A percentile compares a stretch with the other conserved stretches of the same genome.
phyloP scores from a whole-genome alignment of 1,284 basidiomycete species.

The Rhodotorula sp. region DNA sequence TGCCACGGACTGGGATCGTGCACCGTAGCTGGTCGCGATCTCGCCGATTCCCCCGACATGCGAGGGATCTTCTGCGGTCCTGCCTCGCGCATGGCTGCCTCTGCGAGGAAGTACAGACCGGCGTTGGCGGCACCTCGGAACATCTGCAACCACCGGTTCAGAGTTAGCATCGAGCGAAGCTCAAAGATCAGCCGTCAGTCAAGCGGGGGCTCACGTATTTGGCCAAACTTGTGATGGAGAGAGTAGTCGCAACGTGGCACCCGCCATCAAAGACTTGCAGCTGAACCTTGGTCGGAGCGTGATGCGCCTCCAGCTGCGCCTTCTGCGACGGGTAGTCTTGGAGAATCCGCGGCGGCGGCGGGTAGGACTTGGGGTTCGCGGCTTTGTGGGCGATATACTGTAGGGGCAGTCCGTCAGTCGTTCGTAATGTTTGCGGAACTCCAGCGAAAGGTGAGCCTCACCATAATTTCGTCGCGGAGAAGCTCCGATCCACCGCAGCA shows the following conservation, averaged over 20 bases:
- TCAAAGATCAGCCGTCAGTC: conserved; percentile 20
- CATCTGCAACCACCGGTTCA: conserved; percentile 13
- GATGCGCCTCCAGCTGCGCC: conserved; percentile 45
- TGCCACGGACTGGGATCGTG: neutral
- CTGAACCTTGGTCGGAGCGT: conserved; percentile 70
- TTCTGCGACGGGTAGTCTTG: conserved; percentile 42
- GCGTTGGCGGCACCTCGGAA: conserved; percentile 43
- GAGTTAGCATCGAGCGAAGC: neutral
- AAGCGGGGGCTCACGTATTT: conserved; percentile 47
- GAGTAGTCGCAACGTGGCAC: conserved; percentile 54
- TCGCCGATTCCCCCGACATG: neutral
- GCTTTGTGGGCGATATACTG: conserved; percentile 72
- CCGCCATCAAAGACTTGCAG: conserved; percentile 66
- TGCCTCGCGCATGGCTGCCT: neutral
- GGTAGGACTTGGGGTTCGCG: conserved; percentile 72
- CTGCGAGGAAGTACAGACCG: conserved; percentile 39
- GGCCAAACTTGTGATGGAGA: conserved; percentile 50
- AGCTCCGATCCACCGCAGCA: conserved; percentile 89
- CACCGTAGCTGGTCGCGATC: neutral
- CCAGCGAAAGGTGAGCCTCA: neutral
- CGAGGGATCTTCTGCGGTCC: neutral
- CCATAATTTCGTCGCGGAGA: conserved; percentile 82
- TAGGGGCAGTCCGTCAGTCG: no score
- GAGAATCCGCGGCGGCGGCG: conserved; percentile 50
- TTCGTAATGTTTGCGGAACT: neutral